phyloP scores from a whole-genome alignment of 2,329 filamentous ascomycete species.

The Verticillium dahliae region DNA sequence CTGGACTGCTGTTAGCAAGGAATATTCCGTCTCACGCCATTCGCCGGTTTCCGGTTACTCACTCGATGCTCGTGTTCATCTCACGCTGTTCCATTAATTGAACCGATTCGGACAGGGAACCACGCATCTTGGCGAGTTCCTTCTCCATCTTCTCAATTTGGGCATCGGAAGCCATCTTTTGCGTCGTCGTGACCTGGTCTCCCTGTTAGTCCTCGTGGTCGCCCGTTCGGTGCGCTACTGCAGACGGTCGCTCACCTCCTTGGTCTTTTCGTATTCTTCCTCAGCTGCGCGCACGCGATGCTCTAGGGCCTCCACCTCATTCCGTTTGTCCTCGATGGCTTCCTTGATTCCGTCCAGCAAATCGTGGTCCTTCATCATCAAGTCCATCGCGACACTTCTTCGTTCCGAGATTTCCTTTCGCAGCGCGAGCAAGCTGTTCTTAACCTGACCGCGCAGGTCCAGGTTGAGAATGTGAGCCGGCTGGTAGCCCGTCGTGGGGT shows the following conservation, averaged over 20 bases:
- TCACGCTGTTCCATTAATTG: constrained; percentile 90
- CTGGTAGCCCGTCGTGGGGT: constrained; percentile 80
- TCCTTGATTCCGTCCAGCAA: constrained; percentile 92
- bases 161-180: constrained; percentile 81
- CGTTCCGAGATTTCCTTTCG: constrained; percentile 91
- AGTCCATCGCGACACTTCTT: constrained; percentile 72
- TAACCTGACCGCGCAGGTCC: constrained; percentile 77
- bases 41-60: constrained; percentile 26
- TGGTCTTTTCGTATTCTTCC: constrained; percentile 90
- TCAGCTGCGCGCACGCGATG: constrained; percentile 83
- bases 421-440: constrained; percentile 68
- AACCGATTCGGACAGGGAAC: constrained; percentile 75
- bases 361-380: constrained; percentile 92
- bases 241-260: constrained; percentile 49
- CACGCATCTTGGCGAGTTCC: constrained; percentile 88
- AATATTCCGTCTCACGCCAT: not conserved
- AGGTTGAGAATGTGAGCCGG: constrained; percentile 83
- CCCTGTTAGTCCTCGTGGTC: not conserved
- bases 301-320: constrained; percentile 85
- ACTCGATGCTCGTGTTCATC: constrained; percentile 96
- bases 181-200: constrained; percentile 60
- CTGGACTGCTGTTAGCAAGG: constrained; percentile 31
- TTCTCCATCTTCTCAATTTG: constrained; percentile 99
- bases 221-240: not conserved
- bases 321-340: constrained; percentile 90